Percentiles rank a stretch among this genome's conserved stretches.
These are phyloP conservation scores for Hyphopichia homilentoma DNA, from an alignment of 805 yeast species.

Conservation along the genomic window DNA sequence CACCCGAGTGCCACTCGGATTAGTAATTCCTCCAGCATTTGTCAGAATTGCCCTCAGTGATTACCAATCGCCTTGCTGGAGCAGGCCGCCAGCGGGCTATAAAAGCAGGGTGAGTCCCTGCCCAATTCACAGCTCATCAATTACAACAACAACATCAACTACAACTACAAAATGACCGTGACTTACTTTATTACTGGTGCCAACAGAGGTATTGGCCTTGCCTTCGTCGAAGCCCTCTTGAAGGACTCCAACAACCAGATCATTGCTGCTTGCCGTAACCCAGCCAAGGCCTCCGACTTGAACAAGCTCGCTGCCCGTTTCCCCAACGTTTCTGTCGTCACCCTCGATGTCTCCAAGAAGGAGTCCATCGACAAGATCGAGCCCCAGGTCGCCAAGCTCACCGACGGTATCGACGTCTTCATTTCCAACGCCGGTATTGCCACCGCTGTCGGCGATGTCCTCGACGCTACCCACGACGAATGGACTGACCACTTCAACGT, in stretches of 20 bases:
- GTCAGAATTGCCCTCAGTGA: too few species aligned
- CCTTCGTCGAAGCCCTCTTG: constrained; percentile 19
- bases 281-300: constrained; percentile 18
- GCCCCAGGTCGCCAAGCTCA: constrained; percentile 9
- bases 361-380: constrained; percentile 13
- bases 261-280: constrained; percentile 37
- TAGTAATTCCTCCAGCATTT: too few species aligned
- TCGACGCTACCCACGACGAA: constrained; percentile 14
- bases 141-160: too few species aligned
- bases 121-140: too few species aligned
- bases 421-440: constrained; percentile 30
- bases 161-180: too few species aligned
- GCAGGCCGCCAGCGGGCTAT: too few species aligned
- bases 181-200: constrained; percentile 30
- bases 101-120: too few species aligned
- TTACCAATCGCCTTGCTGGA: too few species aligned
- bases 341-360: constrained; percentile 14
- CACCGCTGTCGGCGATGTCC: constrained; percentile 8
- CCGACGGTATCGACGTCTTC: constrained; percentile 25
- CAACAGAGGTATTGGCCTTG: constrained; percentile 38
- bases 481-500: constrained; percentile 11
- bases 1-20: too few species aligned
- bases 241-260: constrained; percentile 24
- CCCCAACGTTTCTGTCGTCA: constrained; percentile 14
- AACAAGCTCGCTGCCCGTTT: constrained; percentile 8